Conservation (phyloP, 2,329 filamentous ascomycete species). For the Pseudocercospora pini-densiflorae region DNA sequence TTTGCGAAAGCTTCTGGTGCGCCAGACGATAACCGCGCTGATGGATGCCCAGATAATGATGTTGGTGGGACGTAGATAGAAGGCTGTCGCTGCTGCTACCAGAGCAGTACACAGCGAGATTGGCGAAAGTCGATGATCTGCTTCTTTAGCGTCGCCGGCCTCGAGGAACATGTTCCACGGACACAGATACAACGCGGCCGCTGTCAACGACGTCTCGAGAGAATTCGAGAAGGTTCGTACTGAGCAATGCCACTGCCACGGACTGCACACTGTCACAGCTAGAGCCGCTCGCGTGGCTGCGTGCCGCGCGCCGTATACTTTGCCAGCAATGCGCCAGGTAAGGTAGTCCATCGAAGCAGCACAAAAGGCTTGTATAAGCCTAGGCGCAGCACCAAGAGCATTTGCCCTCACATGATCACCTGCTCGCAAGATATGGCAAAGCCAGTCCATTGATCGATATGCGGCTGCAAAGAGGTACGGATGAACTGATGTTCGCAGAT, state of each 20-base stretch:
- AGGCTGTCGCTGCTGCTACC: slow-evolving; percentile 77
- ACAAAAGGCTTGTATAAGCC: slow-evolving; percentile 74
- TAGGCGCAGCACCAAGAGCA: slow-evolving; percentile 73
- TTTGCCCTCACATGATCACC: slow-evolving; percentile 64
- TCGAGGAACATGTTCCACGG: slow-evolving; percentile 67
- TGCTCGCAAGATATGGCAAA: slow-evolving; percentile 61
- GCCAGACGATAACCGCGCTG: slow-evolving; percentile 58
- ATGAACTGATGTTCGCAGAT: slow-evolving; percentile 87
- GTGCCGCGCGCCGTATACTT: slow-evolving; percentile 70
- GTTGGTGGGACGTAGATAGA: slow-evolving; percentile 88
- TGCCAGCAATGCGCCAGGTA: slow-evolving; percentile 80
- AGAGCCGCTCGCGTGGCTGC: slow-evolving; percentile 70
- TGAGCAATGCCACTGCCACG: slow-evolving; percentile 97
- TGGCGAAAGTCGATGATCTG: neutral
- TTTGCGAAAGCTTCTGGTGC: slow-evolving; percentile 38
- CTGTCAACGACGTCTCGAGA: slow-evolving; percentile 85
- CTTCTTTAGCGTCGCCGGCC: neutral
- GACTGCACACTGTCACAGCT: slow-evolving; percentile 71
- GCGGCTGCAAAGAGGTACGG: slow-evolving; percentile 81
- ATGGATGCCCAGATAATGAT: slow-evolving; percentile 80
- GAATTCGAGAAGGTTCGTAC: slow-evolving; percentile 94
- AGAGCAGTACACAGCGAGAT: slow-evolving; percentile 58
- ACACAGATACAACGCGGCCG: slow-evolving; percentile 79
- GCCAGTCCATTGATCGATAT: slow-evolving; percentile 66
- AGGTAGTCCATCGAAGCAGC: slow-evolving; percentile 83